Percentiles rank a stretch among this genome's conserved stretches.
These are phyloP conservation scores for Penicillium taxi DNA, from an alignment of 495 filamentous ascomycete species.

Conservation along the genomic window DNA sequence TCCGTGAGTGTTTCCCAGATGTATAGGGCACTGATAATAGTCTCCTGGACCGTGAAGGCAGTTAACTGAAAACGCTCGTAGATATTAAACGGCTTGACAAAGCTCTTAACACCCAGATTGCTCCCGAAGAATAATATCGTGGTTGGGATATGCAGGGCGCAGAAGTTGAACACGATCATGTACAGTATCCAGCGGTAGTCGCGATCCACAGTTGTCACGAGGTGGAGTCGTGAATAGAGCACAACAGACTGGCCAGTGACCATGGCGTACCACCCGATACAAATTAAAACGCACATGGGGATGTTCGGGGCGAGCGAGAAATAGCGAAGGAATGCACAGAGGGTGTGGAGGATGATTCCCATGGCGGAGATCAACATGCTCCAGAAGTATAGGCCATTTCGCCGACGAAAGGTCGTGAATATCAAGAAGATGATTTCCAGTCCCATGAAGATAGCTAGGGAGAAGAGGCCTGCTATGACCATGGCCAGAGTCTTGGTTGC, in stretches of 20 bases:
- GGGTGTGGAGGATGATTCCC: constrained; percentile 20
- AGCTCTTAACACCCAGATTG: constrained; percentile 13
- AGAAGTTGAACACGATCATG: constrained; percentile 27
- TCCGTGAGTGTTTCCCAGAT: constrained; percentile 32
- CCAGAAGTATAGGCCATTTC: constrained; percentile 39
- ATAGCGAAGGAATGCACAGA: constrained; percentile 23
- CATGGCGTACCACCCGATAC: constrained; percentile 27
- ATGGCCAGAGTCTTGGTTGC: constrained; percentile 14
- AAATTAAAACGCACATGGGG: constrained; percentile 18
- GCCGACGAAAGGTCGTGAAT: constrained; percentile 33
- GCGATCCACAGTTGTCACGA: constrained; percentile 19
- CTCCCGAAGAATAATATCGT: constrained; percentile 21
- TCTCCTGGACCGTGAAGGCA: constrained; percentile 38
- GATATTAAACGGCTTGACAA: constrained; percentile 26
- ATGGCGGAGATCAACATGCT: constrained; percentile 26
- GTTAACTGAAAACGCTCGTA: constrained; percentile 37
- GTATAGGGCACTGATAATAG: constrained; percentile 42
- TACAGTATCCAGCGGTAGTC: constrained; percentile 19
- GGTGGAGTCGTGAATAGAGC: constrained; percentile 35
- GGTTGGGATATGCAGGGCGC: constrained; percentile 25
- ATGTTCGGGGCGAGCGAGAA: constrained; percentile 21
- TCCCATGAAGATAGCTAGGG: constrained; percentile 29
- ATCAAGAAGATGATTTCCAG: constrained; percentile 34
- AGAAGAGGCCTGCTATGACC: constrained; percentile 26
- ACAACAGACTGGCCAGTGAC: constrained; percentile 30